Percentiles rank a stretch among this genome's conserved stretches.
Evolutionary conservation across 192 early-diverging fungal genomes (phyloP).

Genomic region (Entrophospora sp.): DNA sequence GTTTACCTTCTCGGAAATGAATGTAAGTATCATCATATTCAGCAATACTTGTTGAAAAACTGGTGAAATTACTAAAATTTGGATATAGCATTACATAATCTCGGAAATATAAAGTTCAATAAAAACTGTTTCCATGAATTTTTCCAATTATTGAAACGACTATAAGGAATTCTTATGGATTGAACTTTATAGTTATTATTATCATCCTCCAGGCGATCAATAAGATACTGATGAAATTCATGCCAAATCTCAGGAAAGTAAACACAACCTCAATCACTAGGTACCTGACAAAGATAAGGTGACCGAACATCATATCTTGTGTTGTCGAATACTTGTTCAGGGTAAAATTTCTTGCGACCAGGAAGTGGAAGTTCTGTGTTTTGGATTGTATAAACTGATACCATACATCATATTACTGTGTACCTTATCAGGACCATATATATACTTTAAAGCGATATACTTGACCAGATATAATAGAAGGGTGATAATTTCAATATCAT

Average conservation of each 20-base stretch:
- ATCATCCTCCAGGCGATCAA: slow-evolving; percentile 37
- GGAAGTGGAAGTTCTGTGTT: slow-evolving; percentile 39
- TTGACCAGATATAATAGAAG: slow-evolving; percentile 49
- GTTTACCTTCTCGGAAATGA: slow-evolving; percentile 30
- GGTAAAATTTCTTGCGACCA: slow-evolving; percentile 44
- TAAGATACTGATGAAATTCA: slow-evolving; percentile 49
- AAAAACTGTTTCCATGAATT: slow-evolving; percentile 56
- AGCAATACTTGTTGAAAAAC: slow-evolving; percentile 53
- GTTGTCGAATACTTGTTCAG: slow-evolving; percentile 33
- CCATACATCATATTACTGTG: slow-evolving; percentile 39
- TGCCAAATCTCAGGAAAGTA: slow-evolving; percentile 56
- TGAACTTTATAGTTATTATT: slow-evolving; percentile 32
- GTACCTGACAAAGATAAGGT: slow-evolving; percentile 48
- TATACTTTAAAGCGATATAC: slow-evolving; percentile 46
- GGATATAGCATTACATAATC: slow-evolving; percentile 57
- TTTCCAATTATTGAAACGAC: slow-evolving; percentile 47
- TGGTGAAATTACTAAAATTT: slow-evolving; percentile 47
- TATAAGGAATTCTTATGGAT: slow-evolving; percentile 43
- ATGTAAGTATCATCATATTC: slow-evolving; percentile 53
- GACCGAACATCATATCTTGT: slow-evolving; percentile 33
- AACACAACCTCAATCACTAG: slow-evolving; percentile 55
- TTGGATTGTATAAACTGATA: slow-evolving; percentile 48
- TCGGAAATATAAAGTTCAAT: slow-evolving; percentile 52
- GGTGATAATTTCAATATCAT: slow-evolving; percentile 53
- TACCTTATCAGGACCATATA: slow-evolving; percentile 32